Percentiles rank a stretch among this genome's conserved stretches.
These are phyloP conservation scores for Angophora floribunda DNA, from an alignment of 345 rosid genomes.

Conservation along the genomic window DNA sequence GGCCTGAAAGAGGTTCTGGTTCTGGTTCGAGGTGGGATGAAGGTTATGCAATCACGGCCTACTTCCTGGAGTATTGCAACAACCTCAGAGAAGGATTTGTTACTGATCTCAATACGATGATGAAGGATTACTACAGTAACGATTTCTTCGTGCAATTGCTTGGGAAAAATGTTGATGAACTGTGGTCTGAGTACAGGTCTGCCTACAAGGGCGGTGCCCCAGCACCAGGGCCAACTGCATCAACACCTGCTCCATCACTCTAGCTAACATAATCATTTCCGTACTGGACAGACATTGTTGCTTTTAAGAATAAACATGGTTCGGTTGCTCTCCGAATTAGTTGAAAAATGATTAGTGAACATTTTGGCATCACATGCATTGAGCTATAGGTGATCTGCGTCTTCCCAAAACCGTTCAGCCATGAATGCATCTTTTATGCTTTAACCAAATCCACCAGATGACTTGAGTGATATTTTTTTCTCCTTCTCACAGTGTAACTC, in stretches of 20 bases:
- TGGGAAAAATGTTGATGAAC: background rate
- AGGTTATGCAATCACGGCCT: background rate
- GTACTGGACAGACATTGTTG: background rate
- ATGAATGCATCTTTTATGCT: background rate
- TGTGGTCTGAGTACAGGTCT: background rate
- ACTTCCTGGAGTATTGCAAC: constrained; percentile 1
- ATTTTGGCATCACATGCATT: background rate
- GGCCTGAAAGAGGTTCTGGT: background rate
- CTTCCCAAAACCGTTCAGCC: background rate
- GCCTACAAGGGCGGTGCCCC: background rate
- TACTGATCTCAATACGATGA: background rate
- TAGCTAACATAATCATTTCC: background rate
- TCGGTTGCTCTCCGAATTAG: background rate
- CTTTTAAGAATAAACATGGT: background rate
- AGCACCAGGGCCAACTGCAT: background rate
- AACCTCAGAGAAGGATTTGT: background rate
- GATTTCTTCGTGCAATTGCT: background rate
- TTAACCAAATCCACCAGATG: background rate
- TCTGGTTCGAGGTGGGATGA: background rate
- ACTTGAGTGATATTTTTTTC: background rate
- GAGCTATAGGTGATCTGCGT: background rate
- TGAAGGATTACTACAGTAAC: background rate
- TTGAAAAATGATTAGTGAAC: background rate
- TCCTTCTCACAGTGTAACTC: background rate
- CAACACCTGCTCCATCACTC: background rate